Evolutionary conservation across 257 asterid genomes (phyloP).

Genomic region (Orobanche coerulescens): DNA sequence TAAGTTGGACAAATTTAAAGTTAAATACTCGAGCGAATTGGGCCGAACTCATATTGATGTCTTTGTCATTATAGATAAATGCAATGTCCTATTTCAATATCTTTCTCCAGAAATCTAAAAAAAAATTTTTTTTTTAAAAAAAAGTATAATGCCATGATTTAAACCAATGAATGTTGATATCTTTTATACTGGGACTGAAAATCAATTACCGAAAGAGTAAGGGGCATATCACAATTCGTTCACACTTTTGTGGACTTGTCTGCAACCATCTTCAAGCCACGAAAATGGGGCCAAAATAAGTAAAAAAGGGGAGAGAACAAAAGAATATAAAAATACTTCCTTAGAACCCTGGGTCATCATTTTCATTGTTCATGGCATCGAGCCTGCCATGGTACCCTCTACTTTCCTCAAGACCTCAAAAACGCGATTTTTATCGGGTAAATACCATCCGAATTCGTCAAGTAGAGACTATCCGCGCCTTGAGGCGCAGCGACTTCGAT

Average conservation of each 20-base stretch:
- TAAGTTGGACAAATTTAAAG: too few relatives aligned
- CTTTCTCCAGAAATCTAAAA: too few relatives aligned
- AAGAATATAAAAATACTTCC: background rate
- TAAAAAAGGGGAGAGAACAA: background rate
- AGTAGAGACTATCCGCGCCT: constrained; percentile 37
- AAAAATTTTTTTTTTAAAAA: too few relatives aligned
- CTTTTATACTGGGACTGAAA: background rate
- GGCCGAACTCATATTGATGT: too few relatives aligned
- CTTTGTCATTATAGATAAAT: too few relatives aligned
- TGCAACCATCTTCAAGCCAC: constrained; percentile 23
- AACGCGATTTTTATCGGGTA: constrained; percentile 3
- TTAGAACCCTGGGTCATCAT: constrained; percentile 11
- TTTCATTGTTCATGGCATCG: constrained; percentile 48
- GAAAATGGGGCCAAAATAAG: background rate
- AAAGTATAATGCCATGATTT: too few relatives aligned
- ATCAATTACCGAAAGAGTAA: background rate
- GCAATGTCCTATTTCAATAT: too few relatives aligned
- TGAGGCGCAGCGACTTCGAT: constrained; percentile 81
- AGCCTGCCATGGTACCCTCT: constrained; percentile 63
- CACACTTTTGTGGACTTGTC: background rate
- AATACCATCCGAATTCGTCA: constrained; percentile 28
- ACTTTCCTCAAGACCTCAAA: constrained; percentile 26
- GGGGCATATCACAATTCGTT: background rate
- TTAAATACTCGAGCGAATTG: too few relatives aligned
- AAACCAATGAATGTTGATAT: background rate